Evolutionary conservation across 768 basidiomycete species (phyloP).

Genomic region (Pleurotus sapidus): DNA sequence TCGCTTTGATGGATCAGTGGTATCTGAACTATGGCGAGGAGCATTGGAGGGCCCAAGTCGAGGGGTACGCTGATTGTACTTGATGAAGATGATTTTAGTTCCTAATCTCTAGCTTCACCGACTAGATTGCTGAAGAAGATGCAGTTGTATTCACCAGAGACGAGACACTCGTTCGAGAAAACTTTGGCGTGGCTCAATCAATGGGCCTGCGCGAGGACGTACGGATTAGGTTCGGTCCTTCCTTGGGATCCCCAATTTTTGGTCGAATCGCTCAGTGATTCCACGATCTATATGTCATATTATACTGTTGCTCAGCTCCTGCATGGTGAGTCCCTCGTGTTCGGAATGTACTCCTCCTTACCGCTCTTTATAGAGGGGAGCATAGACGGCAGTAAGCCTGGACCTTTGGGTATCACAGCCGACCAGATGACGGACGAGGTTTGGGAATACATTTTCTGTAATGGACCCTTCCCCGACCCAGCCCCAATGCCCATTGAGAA

Average conservation of each 20-base stretch:
- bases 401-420: conserved; percentile 80
- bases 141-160: conserved; percentile 91
- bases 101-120: conserved; percentile 9
- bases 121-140: conserved; percentile 74
- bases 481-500: conserved; percentile 72
- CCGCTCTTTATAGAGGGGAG: conserved; percentile 45
- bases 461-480: conserved; percentile 70
- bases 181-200: conserved; percentile 94
- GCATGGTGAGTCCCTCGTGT: conserved; percentile 58
- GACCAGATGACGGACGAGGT: conserved; percentile 97
- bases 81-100: neutral
- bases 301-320: conserved; percentile 92
- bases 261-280: conserved; percentile 95
- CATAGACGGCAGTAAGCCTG: conserved; percentile 76
- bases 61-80: conserved; percentile 54
- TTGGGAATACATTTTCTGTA: conserved; percentile 91
- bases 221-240: conserved; percentile 91
- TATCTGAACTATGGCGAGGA: conserved; percentile 96
- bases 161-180: conserved; percentile 87
- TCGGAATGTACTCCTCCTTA: neutral
- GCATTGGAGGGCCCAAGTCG: conserved; percentile 82
- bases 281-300: conserved; percentile 98
- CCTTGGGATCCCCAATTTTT: conserved; percentile 98
- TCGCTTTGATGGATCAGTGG: conserved; percentile 99
- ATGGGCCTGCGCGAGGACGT: conserved; percentile 99